Evolutionary conservation across 2,329 filamentous ascomycete genomes (phyloP).

Genomic region (Emericellopsis cladophorae): DNA sequence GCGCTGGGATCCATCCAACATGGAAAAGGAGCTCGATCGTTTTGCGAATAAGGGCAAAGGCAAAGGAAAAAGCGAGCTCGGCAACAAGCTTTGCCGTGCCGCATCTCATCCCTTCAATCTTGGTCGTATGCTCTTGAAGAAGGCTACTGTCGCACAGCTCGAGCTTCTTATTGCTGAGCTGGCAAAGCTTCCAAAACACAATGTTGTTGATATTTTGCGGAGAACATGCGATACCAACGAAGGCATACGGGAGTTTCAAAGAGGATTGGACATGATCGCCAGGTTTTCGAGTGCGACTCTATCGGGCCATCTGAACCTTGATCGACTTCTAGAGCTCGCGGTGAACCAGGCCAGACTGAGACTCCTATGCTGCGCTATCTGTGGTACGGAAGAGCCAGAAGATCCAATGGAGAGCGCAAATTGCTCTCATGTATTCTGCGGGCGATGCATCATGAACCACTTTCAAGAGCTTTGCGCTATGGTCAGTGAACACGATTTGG

Average conservation of each 20-base stretch:
- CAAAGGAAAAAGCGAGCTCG: background rate
- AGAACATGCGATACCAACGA: background rate
- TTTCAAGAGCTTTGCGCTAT: no score
- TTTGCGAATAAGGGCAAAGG: background rate
- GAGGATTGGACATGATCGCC: slow-evolving; percentile 6
- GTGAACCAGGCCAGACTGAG: slow-evolving; percentile 8
- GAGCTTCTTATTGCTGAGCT: background rate
- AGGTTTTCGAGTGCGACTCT: slow-evolving; percentile 3
- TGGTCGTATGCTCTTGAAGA: slow-evolving; percentile 10
- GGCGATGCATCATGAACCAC: no score
- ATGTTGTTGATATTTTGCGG: background rate
- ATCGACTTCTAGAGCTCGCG: slow-evolving; percentile 3
- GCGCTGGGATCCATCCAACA: no score
- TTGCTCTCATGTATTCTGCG: no score
- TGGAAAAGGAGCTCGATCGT: no score
- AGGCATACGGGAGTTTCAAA: slow-evolving; percentile 3
- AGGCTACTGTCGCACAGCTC: background rate
- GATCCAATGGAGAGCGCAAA: no score
- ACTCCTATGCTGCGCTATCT: background rate
- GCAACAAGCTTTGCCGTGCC: slow-evolving; percentile 6
- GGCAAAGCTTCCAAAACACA: background rate
- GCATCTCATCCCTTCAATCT: slow-evolving; percentile 15
- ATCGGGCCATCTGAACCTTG: slow-evolving; percentile 9
- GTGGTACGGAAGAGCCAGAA: background rate
- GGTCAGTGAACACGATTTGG: no score